These are phyloP conservation scores for Alternaria sp. DNA, from an alignment of 2,329 filamentous ascomycete species.

Conservation along the genomic window DNA sequence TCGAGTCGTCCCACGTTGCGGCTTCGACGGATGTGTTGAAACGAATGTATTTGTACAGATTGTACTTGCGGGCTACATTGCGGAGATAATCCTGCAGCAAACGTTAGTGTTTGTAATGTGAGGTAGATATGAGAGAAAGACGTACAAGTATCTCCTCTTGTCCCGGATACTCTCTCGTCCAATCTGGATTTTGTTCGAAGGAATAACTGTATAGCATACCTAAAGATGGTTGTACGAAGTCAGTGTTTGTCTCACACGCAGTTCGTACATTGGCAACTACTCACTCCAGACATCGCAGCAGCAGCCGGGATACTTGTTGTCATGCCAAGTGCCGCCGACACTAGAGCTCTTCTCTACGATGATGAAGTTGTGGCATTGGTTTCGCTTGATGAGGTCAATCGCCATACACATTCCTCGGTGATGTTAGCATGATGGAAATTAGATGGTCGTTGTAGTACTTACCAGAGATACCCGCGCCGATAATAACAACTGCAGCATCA, in stretches of 20 bases:
- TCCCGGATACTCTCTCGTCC: slow-evolving; percentile 64
- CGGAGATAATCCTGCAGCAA: slow-evolving; percentile 56
- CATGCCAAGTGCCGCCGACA: slow-evolving; percentile 61
- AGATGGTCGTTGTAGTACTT: neutral
- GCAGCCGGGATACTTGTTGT: slow-evolving; percentile 64
- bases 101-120: neutral
- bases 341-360: slow-evolving; percentile 63
- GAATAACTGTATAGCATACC: slow-evolving; percentile 65
- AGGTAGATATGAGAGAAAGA: neutral
- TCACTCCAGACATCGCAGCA: slow-evolving; percentile 64
- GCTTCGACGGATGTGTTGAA: slow-evolving; percentile 63
- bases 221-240: too few relatives aligned
- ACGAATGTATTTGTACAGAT: slow-evolving; percentile 62
- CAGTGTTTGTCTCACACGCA: too few relatives aligned
- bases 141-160: slow-evolving; percentile 65
- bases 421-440: neutral
- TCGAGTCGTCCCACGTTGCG: slow-evolving; percentile 61
- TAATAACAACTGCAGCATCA: slow-evolving; percentile 62
- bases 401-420: slow-evolving; percentile 60
- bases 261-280: too few relatives aligned
- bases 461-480: slow-evolving; percentile 63
- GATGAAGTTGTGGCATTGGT: slow-evolving; percentile 61
- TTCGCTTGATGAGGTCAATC: slow-evolving; percentile 62
- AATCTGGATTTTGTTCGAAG: slow-evolving; percentile 65
- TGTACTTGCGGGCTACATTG: slow-evolving; percentile 59